Evolutionary conservation across 1,139 yeast species (phyloP), one percentile per base, ranked within the genome.

Genomic region (Taphrina populina): DNA sequence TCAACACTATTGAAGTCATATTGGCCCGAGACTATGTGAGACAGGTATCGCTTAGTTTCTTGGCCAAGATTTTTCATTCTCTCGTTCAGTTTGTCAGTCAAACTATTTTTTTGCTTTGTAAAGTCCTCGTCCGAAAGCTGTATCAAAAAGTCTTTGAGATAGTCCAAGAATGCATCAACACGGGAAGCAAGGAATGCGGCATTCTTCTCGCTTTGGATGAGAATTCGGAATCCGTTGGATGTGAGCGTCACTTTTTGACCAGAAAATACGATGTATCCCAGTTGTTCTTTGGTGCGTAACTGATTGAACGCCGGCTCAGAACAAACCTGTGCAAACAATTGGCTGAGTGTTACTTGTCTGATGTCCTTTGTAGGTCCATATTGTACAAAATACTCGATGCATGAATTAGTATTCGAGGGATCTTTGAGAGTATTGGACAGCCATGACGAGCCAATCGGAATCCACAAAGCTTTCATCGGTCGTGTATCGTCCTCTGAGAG

Each of bases 281-380:
- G 74, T 67, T 92, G 97, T 69, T 92, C 98, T 64, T 87, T 83
- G 2, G 98, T 92, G 69, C 98, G 78, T 58, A 92, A 76, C 62
- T 85, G 87, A 67, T 87, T 83, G 69, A 92, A 92, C 56, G 90
- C 85, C 1, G 96, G 96, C 67, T 90, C 97, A 61, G 79, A 80
- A 49, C 84, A 74, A 60, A 88, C 76, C 57, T 86, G 88, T 0
- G 84, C 78, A 49, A 88, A 69, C 54, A 92, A 71, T 52, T 84
- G 88, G 17, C 84, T 75, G 54, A 79, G 66, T 0, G 88, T 76
- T 40, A 75, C 67, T 17, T 66, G 56, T 20, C 66, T 64, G 5
- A 64, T 56, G 51, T 73, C 71, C 36, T 65, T 63, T 72, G 76
- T 68, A 33, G 75, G 71, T 19, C 85, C 88, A 29, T 88, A 69